phyloP scores from a whole-genome alignment of 2,329 filamentous ascomycete species.

The Bipolaris cookei region DNA sequence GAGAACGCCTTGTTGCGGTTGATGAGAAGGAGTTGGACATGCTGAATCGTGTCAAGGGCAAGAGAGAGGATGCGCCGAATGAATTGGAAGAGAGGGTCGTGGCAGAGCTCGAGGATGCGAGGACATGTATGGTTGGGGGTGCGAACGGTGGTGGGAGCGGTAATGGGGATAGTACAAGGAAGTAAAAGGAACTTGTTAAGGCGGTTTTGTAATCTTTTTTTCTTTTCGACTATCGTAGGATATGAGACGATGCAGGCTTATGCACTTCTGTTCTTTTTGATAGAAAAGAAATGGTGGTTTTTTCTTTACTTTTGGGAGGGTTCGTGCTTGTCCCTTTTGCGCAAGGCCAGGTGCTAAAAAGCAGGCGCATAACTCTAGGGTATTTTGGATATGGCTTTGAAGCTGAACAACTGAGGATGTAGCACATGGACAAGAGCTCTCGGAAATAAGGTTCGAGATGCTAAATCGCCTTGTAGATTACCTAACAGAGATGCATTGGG shows the following conservation, averaged over 20 bases:
- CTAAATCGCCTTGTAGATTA: neutral
- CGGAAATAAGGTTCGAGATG: neutral
- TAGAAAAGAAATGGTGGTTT: neutral
- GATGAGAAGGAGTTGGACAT: slow-evolving; percentile 74
- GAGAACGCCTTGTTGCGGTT: slow-evolving; percentile 74
- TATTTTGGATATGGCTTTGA: too few species aligned
- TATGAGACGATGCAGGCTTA: neutral
- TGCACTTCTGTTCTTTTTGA: neutral
- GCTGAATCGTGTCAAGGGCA: slow-evolving; percentile 47
- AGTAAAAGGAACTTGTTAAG: neutral
- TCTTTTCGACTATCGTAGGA: neutral
- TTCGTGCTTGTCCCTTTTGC: neutral
- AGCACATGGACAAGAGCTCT: neutral
- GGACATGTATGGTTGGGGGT: slow-evolving; percentile 46
- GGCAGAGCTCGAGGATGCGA: slow-evolving; percentile 42
- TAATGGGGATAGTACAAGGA: slow-evolving; percentile 10
- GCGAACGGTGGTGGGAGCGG: slow-evolving; percentile 15
- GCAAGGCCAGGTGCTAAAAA: neutral
- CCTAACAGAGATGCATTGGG: neutral
- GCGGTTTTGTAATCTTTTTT: neutral
- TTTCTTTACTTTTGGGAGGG: neutral
- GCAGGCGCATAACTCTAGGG: neutral
- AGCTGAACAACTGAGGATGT: neutral
- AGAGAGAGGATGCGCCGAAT: slow-evolving; percentile 51
- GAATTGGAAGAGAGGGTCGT: slow-evolving; percentile 78